A percentile compares a stretch with the other conserved stretches of the same genome.
Conservation (phyloP, 1,284 basidiomycete species). For the Sporisorium reilianum region DNA sequence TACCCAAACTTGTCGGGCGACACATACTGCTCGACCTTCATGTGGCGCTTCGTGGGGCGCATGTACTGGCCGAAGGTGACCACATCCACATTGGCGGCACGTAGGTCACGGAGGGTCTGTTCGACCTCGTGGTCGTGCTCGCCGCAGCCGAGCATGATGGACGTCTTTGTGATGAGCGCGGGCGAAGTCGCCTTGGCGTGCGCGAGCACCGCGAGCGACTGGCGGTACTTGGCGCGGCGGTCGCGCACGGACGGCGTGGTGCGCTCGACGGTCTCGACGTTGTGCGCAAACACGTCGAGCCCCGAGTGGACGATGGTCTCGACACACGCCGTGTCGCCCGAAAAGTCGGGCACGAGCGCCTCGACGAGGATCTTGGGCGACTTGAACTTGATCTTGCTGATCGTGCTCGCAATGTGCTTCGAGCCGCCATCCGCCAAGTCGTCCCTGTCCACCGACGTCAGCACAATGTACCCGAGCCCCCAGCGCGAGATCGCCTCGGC, state of each 20-base stretch:
- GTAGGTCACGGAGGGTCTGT: slow-evolving; percentile 86
- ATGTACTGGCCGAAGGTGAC: slow-evolving; percentile 99
- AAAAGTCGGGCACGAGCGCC: slow-evolving; percentile 95
- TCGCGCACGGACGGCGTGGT: slow-evolving; percentile 96
- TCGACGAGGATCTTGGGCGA: slow-evolving; percentile 96
- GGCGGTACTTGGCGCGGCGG: slow-evolving; percentile 90
- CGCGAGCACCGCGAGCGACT: slow-evolving; percentile 85
- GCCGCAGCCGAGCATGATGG: slow-evolving; percentile 98
- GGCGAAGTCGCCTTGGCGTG: slow-evolving; percentile 75
- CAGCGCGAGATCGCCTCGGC: slow-evolving; percentile 98
- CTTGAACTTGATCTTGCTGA: slow-evolving; percentile 91
- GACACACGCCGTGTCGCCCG: slow-evolving; percentile 81
- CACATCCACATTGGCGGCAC: slow-evolving; percentile 90
- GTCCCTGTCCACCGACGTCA: slow-evolving; percentile 96
- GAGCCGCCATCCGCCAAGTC: slow-evolving; percentile 93
- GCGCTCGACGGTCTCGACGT: slow-evolving; percentile 93
- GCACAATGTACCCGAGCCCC: slow-evolving; percentile 97
- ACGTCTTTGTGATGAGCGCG: slow-evolving; percentile 93
- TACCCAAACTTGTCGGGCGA: slow-evolving; percentile 90
- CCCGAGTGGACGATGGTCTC: slow-evolving; percentile 87
- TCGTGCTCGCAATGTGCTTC: slow-evolving; percentile 93
- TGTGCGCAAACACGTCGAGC: slow-evolving; percentile 97
- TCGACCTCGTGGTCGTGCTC: slow-evolving; percentile 87
- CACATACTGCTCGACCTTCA: slow-evolving; percentile 98
- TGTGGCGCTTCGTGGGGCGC: slow-evolving; percentile 98